Base-by-base conservation (phyloP, 75 land plant genomes). In the Azolla pinnata region DNA sequence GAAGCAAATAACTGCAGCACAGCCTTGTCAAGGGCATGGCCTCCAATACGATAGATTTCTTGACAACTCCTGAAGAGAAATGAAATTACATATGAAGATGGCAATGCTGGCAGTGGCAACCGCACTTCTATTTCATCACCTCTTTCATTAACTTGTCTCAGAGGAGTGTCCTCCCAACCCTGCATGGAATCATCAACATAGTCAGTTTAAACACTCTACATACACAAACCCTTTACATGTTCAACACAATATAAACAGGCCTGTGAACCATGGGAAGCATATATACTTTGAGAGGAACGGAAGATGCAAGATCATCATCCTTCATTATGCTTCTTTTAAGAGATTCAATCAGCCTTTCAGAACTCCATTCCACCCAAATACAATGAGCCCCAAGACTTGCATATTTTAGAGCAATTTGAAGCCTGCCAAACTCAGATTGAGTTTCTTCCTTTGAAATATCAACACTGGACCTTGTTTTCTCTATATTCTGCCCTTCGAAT, bases 151-250 rank as follows among this genome's bases (percentile, higher is more conserved):
- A 74, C 82, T 75, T 87, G 85, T 66, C 77, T 83, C 9, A 90
- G 61, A 0, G 76, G 60, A 38, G 87, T 95, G 51, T 86, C 99
- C 68, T 95, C 91, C 99, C 99, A 95, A 20, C 99, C 96, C 96
- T 95, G 60, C 42, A 62, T 35, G 20, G 23, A 33, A 38, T 24
- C 5, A 38, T 27, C 8, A 29, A 57, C 8, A 57, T 18, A 51
- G 5, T 5, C 54, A 8, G n/a, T 24, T 20, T 17, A 19, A 19
- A 51, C 5, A 20, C n/a, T 19, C 16, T 21, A 30, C 33, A 32
- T 2, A 4, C 33, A 23, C 3, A 14, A 32, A 55, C 8, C 24
- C 5, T 55, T 55, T 25, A 14, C 20, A 18, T 31, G 33, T 9
- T 10, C 33, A 10, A 55, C 3, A 55, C 20, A 8, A 8, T 9